Conservation (phyloP, 2,329 filamentous ascomycete species). For the Arthrobotrys iridis region DNA sequence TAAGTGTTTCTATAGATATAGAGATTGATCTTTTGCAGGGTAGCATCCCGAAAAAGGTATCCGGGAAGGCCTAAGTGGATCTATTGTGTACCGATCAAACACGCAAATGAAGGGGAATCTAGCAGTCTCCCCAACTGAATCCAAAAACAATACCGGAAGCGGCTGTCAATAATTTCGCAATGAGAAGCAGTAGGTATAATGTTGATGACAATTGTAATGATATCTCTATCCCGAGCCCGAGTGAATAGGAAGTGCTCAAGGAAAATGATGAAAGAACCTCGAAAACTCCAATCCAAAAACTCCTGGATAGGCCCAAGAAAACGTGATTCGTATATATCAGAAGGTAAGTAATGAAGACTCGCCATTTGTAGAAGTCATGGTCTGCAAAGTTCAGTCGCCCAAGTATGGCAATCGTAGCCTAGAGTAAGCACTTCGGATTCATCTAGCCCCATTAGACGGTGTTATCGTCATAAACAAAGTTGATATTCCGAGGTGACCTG, state of each 20-base stretch:
- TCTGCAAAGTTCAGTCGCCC: not conserved
- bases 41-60: not conserved
- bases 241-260: constrained; percentile 10
- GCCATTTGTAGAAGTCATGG: not conserved
- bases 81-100: constrained; percentile 10
- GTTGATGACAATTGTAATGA: constrained; percentile 12
- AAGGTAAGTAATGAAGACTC: not conserved
- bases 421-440: not conserved
- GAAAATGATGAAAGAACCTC: constrained; percentile 17
- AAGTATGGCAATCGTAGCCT: not conserved
- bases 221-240: constrained; percentile 28
- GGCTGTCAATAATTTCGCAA: not conserved
- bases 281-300: constrained; percentile 47
- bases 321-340: constrained; percentile 7
- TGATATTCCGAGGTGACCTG: constrained; percentile 84
- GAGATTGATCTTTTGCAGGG: constrained; percentile 16
- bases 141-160: not conserved
- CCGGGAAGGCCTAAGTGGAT: constrained; percentile 3
- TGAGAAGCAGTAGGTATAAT: not conserved
- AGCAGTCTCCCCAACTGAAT: not conserved
- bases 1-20: constrained; percentile 45
- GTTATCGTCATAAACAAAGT: constrained; percentile 93
- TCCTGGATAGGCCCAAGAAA: constrained; percentile 39
- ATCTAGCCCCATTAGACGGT: constrained; percentile 67
- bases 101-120: not conserved